These are phyloP conservation scores for Beta vulgaris DNA, from an alignment of 148 eudicot species.

Conservation along the genomic window DNA sequence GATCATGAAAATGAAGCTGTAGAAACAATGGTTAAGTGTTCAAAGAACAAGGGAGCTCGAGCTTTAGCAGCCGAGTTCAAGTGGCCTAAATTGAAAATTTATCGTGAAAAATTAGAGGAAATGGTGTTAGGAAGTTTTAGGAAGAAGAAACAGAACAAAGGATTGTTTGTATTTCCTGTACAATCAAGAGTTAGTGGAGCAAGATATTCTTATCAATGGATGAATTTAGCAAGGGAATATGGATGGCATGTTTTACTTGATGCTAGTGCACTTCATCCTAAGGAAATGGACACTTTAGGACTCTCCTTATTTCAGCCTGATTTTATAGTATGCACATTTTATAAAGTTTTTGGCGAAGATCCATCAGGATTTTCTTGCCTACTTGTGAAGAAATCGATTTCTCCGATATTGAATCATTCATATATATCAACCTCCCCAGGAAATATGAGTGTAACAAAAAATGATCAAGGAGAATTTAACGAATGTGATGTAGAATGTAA, in stretches of 20 bases:
- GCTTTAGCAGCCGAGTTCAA: constrained; percentile 49
- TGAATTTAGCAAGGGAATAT: constrained; percentile 61
- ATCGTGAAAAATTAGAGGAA: constrained; percentile 38
- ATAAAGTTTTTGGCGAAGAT: constrained; percentile 59
- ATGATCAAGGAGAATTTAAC: neutral
- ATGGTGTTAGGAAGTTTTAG: constrained; percentile 26
- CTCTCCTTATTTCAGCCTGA: constrained; percentile 67
- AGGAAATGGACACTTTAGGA: constrained; percentile 79
- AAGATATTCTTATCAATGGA: constrained; percentile 67
- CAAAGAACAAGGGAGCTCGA: constrained; percentile 38
- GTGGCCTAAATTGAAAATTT: constrained; percentile 62
- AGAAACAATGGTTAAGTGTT: constrained; percentile 45
- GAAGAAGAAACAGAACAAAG: constrained; percentile 36
- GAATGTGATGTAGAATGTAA: constrained; percentile 29
- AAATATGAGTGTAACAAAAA: constrained; percentile 29
- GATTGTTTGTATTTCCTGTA: constrained; percentile 60
- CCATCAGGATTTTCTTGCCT: constrained; percentile 74
- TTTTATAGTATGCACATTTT: constrained; percentile 60
- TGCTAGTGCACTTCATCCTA: constrained; percentile 54
- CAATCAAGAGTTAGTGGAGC: constrained; percentile 64
- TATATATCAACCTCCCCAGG: constrained; percentile 29
- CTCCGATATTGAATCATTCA: constrained; percentile 24
- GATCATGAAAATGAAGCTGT: constrained; percentile 62
- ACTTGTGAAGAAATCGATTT: constrained; percentile 50
- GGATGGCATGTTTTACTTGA: constrained; percentile 82